These are phyloP conservation scores for Epichloe sibirici DNA, from an alignment of 2,329 filamentous ascomycete genomes.

Conservation along the genomic window DNA sequence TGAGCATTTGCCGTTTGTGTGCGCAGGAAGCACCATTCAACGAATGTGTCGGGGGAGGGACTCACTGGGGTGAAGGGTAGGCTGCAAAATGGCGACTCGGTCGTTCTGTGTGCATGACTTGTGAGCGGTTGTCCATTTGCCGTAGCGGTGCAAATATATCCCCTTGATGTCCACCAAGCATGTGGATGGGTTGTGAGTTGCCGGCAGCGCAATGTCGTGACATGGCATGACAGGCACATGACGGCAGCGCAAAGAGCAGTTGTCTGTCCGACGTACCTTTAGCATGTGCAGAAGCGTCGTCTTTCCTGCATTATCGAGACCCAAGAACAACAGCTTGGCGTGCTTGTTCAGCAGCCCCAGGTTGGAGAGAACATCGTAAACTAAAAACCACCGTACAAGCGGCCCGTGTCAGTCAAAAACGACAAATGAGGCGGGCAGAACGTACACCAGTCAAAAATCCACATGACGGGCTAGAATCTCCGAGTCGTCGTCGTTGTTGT, in stretches of 20 bases:
- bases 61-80: conserved; percentile 83
- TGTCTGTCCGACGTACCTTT: conserved; percentile 50
- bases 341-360: conserved; percentile 90
- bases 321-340: conserved; percentile 86
- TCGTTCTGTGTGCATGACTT: conserved; percentile 52
- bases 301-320: conserved; percentile 90
- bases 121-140: conserved; percentile 13
- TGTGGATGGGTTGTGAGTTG: neutral
- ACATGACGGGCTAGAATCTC: conserved; percentile 46
- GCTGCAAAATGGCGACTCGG: conserved; percentile 80
- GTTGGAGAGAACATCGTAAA: conserved; percentile 81
- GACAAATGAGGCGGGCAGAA: conserved; percentile 13
- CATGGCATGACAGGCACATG: neutral
- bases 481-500: conserved; percentile 7
- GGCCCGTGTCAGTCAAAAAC: conserved; percentile 21
- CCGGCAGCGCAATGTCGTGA: neutral
- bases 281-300: conserved; percentile 90
- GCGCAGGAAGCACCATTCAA: neutral
- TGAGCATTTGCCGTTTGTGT: neutral
- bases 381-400: conserved; percentile 20
- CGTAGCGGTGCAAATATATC: neutral
- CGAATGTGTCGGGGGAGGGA: conserved; percentile 11
- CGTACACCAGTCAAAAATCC: conserved; percentile 94
- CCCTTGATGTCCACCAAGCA: neutral
- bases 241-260: neutral